phyloP scores from a whole-genome alignment of 2,329 filamentous ascomycete species.

The Epichloe sylvatica region DNA sequence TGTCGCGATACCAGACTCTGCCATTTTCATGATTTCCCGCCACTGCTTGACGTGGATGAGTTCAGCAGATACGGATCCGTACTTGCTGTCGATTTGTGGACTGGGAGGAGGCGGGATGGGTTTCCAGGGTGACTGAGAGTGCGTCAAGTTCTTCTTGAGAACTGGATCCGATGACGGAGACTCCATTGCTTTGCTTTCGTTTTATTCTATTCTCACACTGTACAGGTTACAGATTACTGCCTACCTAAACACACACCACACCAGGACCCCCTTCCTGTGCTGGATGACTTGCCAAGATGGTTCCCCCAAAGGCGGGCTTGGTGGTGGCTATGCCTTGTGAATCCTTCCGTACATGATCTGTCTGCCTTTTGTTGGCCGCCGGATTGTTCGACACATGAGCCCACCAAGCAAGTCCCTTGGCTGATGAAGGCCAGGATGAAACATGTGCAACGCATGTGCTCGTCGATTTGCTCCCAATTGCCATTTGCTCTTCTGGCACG shows the following conservation, averaged over 20 bases:
- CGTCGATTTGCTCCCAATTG: neutral
- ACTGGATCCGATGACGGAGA: neutral
- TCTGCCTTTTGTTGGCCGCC: neutral
- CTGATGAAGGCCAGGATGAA: no score
- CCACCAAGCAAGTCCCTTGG: no score
- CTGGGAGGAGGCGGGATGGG: no score
- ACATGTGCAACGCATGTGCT: neutral
- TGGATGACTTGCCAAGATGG: neutral
- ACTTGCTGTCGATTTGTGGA: constrained; percentile 1
- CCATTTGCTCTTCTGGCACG: no score
- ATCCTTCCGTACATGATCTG: neutral
- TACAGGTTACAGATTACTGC: neutral
- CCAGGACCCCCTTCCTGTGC: neutral
- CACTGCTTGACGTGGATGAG: neutral
- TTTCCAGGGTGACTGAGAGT: constrained; percentile 3
- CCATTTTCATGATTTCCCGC: neutral
- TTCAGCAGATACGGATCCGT: neutral
- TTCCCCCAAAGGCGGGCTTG: neutral
- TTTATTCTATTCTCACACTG: neutral
- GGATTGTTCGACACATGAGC: neutral
- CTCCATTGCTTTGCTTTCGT: neutral
- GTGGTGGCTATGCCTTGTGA: neutral
- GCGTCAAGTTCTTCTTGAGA: constrained; percentile 2
- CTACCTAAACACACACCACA: no score
- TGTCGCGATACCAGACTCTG: neutral